Percentiles rank a stretch among this genome's conserved stretches.
Evolutionary conservation across 108 stramenopile species (phyloP).

Genomic region (Discostella stelligeroides): DNA sequence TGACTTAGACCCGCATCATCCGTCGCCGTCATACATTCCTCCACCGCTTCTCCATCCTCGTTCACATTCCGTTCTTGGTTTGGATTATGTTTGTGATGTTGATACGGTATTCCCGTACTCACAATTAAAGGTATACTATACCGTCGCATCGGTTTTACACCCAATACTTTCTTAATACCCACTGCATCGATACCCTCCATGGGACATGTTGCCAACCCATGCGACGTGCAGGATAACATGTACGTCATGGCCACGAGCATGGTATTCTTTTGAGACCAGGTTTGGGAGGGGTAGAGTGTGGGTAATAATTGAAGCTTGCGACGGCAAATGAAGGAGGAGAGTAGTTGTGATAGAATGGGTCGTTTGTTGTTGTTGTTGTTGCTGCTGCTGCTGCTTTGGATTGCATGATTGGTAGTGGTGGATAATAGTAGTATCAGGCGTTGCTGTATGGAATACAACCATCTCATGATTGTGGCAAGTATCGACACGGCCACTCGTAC

Average conservation of each 20-base stretch:
- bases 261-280: conserved; percentile 91
- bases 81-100: conserved; percentile 8
- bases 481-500: conserved; percentile 60
- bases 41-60: conserved; percentile 12
- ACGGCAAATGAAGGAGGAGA: conserved; percentile 22
- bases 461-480: conserved; percentile 42
- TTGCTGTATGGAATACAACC: conserved; percentile 20
- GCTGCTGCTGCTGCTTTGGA: too few relatives aligned
- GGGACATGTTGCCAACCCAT: conserved; percentile 84
- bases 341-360: conserved; percentile 20
- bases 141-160: conserved; percentile 55
- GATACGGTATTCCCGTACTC: conserved; percentile 59
- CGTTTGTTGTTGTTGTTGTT: too few relatives aligned
- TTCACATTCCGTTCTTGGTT: too few relatives aligned
- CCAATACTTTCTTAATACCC: conserved; percentile 66
- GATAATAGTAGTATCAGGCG: too few relatives aligned
- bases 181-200: conserved; percentile 87
- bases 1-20: conserved; percentile 76
- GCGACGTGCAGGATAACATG: conserved; percentile 80
- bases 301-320: conserved; percentile 58
- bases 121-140: conserved; percentile 77
- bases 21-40: conserved; percentile 17
- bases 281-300: conserved; percentile 69
- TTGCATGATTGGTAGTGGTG: too few relatives aligned
- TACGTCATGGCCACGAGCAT: conserved; percentile 91